Base-by-base conservation (phyloP, 208 protist genomes). In the Trypanosoma theileri region DNA sequence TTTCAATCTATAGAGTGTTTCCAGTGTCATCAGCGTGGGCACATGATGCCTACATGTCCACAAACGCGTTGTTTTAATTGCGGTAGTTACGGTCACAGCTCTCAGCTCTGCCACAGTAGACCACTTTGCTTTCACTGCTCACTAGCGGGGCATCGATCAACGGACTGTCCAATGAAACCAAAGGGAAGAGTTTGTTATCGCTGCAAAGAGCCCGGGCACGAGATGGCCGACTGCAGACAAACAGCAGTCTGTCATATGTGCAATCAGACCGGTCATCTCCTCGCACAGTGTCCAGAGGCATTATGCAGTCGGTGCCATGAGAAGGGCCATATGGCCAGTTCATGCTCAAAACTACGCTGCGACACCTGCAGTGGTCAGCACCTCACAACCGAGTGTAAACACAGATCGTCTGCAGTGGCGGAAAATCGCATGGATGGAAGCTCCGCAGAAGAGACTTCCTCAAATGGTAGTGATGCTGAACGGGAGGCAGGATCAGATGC, bases 21-120 rank as follows among this genome's bases (percentile, higher is more conserved):
- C 62, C 87, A 93, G 71, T 96, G 88, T 68, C 90, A 96, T 59
- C 85, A 91, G 64, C 66, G 71, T 10, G 90, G 90, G 10, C 90
- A 96, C 67, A 79, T 87, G 76, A 88, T 87, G 81, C 84, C 81
- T 40, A 88, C 76, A 22, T 96, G 90, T 69, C 90, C 90, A 3
- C 76, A 84, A 59, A 95, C 87, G 4, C 90, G 88, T 54, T 96
- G 90, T 73, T 96, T 82, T 65, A 96, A 96, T 84, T 96, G 87
- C 66, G 90, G 90, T 60, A 84, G 77, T 53, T 92, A 88, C 63
- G 87, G 90, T 1, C 90, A 96, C 69, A 92, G 84, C 68, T 91
- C 86, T 3, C 85, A 90, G 71, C 71, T 88, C 42, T 96, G 90
- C 64, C 81, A 88, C 73, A 96, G 87, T 77, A 83, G 82, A 59